Conservation (phyloP, 768 basidiomycete genomes). For the Neoboletus brunneissimus region DNA sequence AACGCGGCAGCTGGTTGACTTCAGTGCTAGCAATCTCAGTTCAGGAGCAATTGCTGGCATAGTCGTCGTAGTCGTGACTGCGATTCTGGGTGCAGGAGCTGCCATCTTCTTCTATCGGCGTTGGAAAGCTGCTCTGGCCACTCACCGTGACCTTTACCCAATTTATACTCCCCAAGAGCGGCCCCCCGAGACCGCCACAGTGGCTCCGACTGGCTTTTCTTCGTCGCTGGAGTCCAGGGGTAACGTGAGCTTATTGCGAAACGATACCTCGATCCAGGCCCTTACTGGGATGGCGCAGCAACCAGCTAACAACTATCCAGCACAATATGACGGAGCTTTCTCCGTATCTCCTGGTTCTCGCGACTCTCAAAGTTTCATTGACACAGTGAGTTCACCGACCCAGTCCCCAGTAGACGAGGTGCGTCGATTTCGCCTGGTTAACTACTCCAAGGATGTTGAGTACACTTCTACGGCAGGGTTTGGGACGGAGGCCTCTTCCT, state of each 20-base stretch:
- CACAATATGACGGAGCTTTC: background rate
- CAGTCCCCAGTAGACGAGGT: slow-evolving; percentile 20
- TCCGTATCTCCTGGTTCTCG: background rate
- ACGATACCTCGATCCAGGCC: background rate
- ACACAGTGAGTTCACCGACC: background rate
- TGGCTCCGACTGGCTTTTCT: slow-evolving; percentile 14
- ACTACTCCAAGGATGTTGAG: background rate
- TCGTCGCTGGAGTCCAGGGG: slow-evolving; percentile 22
- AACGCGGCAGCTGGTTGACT: background rate
- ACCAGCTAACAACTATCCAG: background rate
- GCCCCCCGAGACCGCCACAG: background rate
- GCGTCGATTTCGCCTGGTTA: background rate
- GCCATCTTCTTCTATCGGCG: slow-evolving; percentile 29
- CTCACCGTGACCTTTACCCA: slow-evolving; percentile 14
- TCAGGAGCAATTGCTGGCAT: slow-evolving; percentile 27
- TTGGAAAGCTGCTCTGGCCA: slow-evolving; percentile 25
- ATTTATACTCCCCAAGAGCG: slow-evolving; percentile 11
- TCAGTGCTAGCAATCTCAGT: slow-evolving; percentile 10
- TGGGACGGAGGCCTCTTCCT: slow-evolving; percentile 22
- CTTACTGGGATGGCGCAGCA: slow-evolving; percentile 9
- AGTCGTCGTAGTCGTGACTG: slow-evolving; percentile 12
- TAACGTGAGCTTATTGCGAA: slow-evolving; percentile 7
- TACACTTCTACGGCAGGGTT: background rate
- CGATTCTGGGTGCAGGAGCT: slow-evolving; percentile 8
- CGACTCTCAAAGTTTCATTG: slow-evolving; percentile 12